A percentile compares a stretch with the other conserved stretches of the same genome.
phyloP scores from a whole-genome alignment of 1,284 basidiomycete species.

The Pyrrhoderma lamaoense region DNA sequence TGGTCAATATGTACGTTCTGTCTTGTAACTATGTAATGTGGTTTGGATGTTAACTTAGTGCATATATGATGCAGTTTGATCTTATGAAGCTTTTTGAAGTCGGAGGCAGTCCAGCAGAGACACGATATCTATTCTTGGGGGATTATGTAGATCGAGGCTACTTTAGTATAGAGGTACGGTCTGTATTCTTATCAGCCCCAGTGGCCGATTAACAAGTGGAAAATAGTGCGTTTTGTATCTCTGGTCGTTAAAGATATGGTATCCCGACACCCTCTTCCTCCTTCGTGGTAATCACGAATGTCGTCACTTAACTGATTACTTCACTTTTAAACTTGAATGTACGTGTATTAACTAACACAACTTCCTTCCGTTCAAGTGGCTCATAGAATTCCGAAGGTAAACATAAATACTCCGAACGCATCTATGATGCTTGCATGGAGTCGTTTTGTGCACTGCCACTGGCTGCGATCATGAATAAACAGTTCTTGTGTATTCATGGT shows the following conservation, averaged over 20 bases:
- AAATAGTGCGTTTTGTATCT: constrained; percentile 82
- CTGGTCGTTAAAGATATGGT: constrained; percentile 89
- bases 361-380: background rate
- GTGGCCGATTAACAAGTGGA: background rate
- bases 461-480: constrained; percentile 95
- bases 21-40: background rate
- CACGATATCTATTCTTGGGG: constrained; percentile 88
- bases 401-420: constrained; percentile 87
- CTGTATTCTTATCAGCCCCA: background rate
- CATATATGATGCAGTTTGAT: constrained; percentile 56
- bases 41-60: background rate
- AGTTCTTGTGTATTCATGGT: constrained; percentile 94
- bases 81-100: constrained; percentile 95
- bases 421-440: constrained; percentile 90
- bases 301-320: constrained; percentile 81
- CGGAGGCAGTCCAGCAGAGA: constrained; percentile 88
- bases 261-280: constrained; percentile 83
- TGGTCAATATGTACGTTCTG: constrained; percentile 81
- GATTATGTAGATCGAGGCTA: constrained; percentile 95
- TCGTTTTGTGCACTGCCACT: constrained; percentile 90
- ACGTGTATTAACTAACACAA: constrained; percentile 25
- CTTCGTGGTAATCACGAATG: constrained; percentile 92
- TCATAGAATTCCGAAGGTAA: constrained; percentile 48
- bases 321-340: constrained; percentile 90
- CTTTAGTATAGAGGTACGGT: constrained; percentile 78